Percentiles rank a stretch among this genome's conserved stretches.
Evolutionary conservation across 2,329 filamentous ascomycete genomes (phyloP).

Genomic region (Trichocomaceae sp.): DNA sequence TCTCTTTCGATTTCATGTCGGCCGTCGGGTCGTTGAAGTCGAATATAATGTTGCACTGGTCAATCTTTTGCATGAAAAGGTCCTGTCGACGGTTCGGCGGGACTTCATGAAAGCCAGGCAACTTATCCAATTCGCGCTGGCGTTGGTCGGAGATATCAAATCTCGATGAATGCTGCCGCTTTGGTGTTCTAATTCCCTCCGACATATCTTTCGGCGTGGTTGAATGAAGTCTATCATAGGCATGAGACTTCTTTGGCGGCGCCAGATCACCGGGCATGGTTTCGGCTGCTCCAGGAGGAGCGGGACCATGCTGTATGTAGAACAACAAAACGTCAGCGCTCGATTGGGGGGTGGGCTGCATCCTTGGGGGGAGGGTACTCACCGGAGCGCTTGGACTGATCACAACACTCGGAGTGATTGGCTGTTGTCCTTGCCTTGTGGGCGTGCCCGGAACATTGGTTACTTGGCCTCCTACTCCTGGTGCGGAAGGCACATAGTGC

Average conservation of each 20-base stretch:
- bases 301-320: conserved; percentile 64
- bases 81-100: conserved; percentile 91
- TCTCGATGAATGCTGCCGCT: conserved; percentile 92
- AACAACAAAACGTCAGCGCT: not conserved
- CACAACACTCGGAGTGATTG: conserved; percentile 76
- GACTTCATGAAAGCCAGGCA: conserved; percentile 96
- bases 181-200: conserved; percentile 89
- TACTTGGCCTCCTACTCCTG: conserved; percentile 24
- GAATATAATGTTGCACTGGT: conserved; percentile 99
- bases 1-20: conserved; percentile 99
- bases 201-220: conserved; percentile 95
- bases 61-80: conserved; percentile 99
- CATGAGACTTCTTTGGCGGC: conserved; percentile 86
- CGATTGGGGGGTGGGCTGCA: not conserved
- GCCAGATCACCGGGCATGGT: conserved; percentile 97
- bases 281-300: conserved; percentile 81
- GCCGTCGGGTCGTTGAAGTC: conserved; percentile 98
- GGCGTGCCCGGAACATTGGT: conserved; percentile 52
- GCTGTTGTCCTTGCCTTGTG: conserved; percentile 52
- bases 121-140: conserved; percentile 85
- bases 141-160: conserved; percentile 95
- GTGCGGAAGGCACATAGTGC: conserved; percentile 33
- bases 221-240: conserved; percentile 83
- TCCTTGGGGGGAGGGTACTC: conserved; percentile 36
- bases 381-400: conserved; percentile 93